Evolutionary conservation across 1,139 yeast genomes (phyloP).

Genomic region (Yamadazyma aaseri): DNA sequence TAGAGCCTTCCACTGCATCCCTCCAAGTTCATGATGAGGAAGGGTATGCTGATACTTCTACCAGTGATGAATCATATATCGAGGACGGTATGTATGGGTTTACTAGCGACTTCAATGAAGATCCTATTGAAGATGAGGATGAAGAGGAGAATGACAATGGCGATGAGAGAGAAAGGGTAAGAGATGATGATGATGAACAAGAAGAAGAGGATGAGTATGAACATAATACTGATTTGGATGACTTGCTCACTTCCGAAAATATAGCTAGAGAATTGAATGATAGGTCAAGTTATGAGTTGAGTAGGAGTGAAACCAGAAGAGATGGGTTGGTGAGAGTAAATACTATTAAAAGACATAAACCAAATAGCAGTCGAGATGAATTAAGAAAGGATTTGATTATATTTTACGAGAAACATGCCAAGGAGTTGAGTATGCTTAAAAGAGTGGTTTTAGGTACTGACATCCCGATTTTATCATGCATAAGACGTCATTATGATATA

Average conservation of each 20-base stretch:
- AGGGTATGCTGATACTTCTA: too few relatives aligned
- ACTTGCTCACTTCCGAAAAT: background rate
- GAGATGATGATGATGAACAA: background rate
- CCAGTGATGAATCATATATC: too few relatives aligned
- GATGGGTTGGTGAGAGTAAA: conserved; percentile 8
- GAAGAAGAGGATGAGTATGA: background rate
- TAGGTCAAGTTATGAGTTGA: conserved; percentile 5
- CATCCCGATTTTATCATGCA: conserved; percentile 4
- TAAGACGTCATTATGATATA: conserved; percentile 3
- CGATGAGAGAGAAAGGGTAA: background rate
- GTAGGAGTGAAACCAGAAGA: conserved; percentile 10
- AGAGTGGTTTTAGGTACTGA: background rate
- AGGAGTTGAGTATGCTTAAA: background rate
- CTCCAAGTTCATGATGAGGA: too few relatives aligned
- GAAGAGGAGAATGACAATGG: background rate
- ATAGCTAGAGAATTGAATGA: conserved; percentile 2
- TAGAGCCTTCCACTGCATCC: too few relatives aligned
- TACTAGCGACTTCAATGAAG: too few relatives aligned
- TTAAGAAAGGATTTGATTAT: conserved; percentile 1
- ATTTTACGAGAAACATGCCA: conserved; percentile 3
- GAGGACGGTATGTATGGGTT: too few relatives aligned
- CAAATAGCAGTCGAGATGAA: background rate
- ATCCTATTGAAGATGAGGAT: too few relatives aligned
- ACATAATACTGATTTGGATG: background rate
- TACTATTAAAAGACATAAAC: conserved; percentile 7